Percentiles rank a stretch among this genome's conserved stretches.
phyloP scores from a whole-genome alignment of 2,329 filamentous ascomycete genomes.

The Blastomyces gilchristii region DNA sequence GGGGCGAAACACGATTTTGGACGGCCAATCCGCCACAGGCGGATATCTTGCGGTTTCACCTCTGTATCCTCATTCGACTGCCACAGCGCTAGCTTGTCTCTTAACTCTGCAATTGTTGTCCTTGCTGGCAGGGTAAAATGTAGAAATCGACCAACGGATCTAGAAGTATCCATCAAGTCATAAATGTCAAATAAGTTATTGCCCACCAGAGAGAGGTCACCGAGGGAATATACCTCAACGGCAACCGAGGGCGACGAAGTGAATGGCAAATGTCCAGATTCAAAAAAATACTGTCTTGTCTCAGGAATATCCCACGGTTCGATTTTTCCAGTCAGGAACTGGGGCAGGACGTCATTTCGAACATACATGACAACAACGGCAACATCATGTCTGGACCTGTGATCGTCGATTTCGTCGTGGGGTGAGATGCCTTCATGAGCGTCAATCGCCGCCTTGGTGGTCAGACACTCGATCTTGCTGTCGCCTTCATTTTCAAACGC shows the following conservation, averaged over 20 bases:
- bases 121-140: slow-evolving; percentile 28
- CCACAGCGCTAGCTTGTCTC: slow-evolving; percentile 28
- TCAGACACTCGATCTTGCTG: slow-evolving; percentile 48
- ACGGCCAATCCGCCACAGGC: slow-evolving; percentile 33
- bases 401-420: slow-evolving; percentile 28
- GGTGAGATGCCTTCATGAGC: slow-evolving; percentile 40
- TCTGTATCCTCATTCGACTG: slow-evolving; percentile 21
- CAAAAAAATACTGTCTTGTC: slow-evolving; percentile 33
- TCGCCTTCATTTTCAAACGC: slow-evolving; percentile 48
- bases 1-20: slow-evolving; percentile 25
- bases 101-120: slow-evolving; percentile 28
- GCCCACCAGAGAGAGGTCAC: slow-evolving; percentile 23
- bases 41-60: slow-evolving; percentile 27
- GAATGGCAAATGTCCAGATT: slow-evolving; percentile 19
- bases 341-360: slow-evolving; percentile 38
- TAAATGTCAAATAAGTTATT: slow-evolving; percentile 36
- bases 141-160: slow-evolving; percentile 20
- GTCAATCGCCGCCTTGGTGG: slow-evolving; percentile 44
- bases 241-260: slow-evolving; percentile 17
- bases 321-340: slow-evolving; percentile 34
- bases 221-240: slow-evolving; percentile 34
- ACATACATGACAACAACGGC: slow-evolving; percentile 50
- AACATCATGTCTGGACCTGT: slow-evolving; percentile 37
- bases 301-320: slow-evolving; percentile 41
- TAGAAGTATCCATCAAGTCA: slow-evolving; percentile 33